phyloP scores from a whole-genome alignment of 768 basidiomycete species.

The Hypsizygus marmoreus region DNA sequence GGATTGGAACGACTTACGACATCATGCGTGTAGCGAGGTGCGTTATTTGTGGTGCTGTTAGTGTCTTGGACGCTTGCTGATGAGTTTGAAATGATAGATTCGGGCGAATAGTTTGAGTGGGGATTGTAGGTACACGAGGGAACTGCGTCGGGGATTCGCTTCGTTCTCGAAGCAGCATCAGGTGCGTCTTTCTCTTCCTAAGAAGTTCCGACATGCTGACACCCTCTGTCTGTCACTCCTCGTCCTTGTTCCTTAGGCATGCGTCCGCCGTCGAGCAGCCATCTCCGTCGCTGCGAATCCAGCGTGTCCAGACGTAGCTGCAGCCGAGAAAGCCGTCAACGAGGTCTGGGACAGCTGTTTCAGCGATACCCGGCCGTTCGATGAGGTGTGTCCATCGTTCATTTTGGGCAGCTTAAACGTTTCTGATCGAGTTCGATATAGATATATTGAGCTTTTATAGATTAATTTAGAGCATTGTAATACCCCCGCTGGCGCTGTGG shows the following conservation, averaged over 20 bases:
- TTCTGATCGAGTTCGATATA: slow-evolving; percentile 7
- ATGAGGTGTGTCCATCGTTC: slow-evolving; percentile 64
- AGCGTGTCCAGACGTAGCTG: slow-evolving; percentile 68
- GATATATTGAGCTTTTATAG: slow-evolving; percentile 24
- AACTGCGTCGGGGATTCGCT: slow-evolving; percentile 74
- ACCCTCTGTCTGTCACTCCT: slow-evolving; percentile 6
- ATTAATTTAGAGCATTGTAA: too few species aligned
- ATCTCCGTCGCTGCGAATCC: slow-evolving; percentile 82
- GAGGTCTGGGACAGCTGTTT: slow-evolving; percentile 98
- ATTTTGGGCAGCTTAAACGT: not conserved
- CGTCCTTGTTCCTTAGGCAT: slow-evolving; percentile 54
- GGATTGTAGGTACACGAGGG: slow-evolving; percentile 86
- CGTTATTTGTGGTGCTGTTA: slow-evolving; percentile 30
- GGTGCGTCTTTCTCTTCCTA: slow-evolving; percentile 41
- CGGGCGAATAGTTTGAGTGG: slow-evolving; percentile 93
- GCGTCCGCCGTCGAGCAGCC: slow-evolving; percentile 86
- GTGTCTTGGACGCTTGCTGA: too few species aligned
- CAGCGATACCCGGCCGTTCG: slow-evolving; percentile 93
- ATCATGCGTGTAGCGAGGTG: slow-evolving; percentile 98
- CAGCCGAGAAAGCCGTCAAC: slow-evolving; percentile 89
- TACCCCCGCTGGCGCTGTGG: too few species aligned
- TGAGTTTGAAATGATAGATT: too few species aligned
- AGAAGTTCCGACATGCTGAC: not conserved
- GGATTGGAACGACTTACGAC: slow-evolving; percentile 85
- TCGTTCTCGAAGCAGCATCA: slow-evolving; percentile 93